Evolutionary conservation across 1,284 basidiomycete genomes (phyloP).

Genomic region (Rhodotorula sp.): DNA sequence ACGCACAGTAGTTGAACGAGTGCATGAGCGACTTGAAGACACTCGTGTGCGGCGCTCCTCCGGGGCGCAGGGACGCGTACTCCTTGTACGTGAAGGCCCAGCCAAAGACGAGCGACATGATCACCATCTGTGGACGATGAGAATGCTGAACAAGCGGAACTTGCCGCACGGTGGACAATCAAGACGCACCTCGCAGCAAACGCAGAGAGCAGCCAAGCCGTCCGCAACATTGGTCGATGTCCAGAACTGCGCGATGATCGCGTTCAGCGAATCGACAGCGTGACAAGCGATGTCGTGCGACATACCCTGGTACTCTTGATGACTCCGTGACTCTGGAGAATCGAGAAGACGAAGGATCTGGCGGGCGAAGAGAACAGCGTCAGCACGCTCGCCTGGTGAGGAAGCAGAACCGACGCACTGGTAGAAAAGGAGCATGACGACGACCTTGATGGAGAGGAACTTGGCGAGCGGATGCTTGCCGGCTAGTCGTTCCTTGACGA

Average conservation of each 20-base stretch:
- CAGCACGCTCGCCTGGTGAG: slow-evolving; percentile 55
- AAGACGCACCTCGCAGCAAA: slow-evolving; percentile 68
- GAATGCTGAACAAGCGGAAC: background rate
- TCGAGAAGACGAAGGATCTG: slow-evolving; percentile 47
- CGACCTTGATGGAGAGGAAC: slow-evolving; percentile 61
- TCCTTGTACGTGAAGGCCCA: slow-evolving; percentile 75
- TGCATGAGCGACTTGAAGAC: slow-evolving; percentile 61
- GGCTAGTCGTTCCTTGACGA: slow-evolving; percentile 71
- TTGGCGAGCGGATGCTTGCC: slow-evolving; percentile 76
- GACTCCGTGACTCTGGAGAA: slow-evolving; percentile 48
- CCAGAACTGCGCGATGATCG: slow-evolving; percentile 62
- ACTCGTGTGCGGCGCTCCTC: slow-evolving; percentile 36
- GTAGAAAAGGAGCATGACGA: slow-evolving; percentile 64
- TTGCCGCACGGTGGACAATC: background rate
- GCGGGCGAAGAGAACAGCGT: slow-evolving; percentile 60
- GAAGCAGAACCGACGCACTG: slow-evolving; percentile 35
- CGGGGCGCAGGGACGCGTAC: slow-evolving; percentile 53
- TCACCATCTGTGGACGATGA: slow-evolving; percentile 64
- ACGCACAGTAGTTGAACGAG: slow-evolving; percentile 69
- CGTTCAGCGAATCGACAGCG: background rate
- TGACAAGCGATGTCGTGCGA: background rate
- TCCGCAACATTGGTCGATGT: slow-evolving; percentile 61
- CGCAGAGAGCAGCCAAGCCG: slow-evolving; percentile 75
- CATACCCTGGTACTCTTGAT: slow-evolving; percentile 54
- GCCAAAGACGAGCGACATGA: slow-evolving; percentile 72